Percentiles rank a stretch among this genome's conserved stretches.
phyloP scores from a whole-genome alignment of 129 eudicot species.

The Ambrosia trifida region DNA sequence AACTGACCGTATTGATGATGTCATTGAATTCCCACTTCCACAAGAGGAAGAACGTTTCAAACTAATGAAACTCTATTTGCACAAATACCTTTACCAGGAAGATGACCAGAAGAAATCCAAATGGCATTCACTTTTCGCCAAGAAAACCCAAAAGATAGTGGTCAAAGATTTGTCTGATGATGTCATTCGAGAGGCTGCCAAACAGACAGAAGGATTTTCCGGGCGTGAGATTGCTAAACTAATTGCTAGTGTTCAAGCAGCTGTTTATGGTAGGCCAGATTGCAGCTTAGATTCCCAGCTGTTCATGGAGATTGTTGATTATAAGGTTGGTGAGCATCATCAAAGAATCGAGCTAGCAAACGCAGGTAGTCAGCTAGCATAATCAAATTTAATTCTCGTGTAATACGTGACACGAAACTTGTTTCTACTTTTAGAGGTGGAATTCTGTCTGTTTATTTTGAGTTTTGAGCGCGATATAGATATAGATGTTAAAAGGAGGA shows the following conservation, averaged over 20 bases:
- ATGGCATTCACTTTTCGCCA: constrained; percentile 56
- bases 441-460: not conserved
- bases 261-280: constrained; percentile 93
- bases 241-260: constrained; percentile 94
- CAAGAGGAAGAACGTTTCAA: constrained; percentile 81
- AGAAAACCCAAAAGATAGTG: constrained; percentile 62
- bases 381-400: not conserved
- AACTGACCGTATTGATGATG: constrained; percentile 96
- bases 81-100: constrained; percentile 59
- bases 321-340: constrained; percentile 85
- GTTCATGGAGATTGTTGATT: constrained; percentile 90
- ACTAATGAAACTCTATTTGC: constrained; percentile 74
- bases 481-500: constrained; percentile 2
- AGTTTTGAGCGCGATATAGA: constrained; percentile 11
- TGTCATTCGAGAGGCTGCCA: constrained; percentile 75
- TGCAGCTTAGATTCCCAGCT: constrained; percentile 76
- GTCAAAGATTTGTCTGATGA: constrained; percentile 78
- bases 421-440: constrained; percentile 1
- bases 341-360: constrained; percentile 71
- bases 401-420: not conserved
- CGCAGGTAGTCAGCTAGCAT: constrained; percentile 48
- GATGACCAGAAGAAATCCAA: constrained; percentile 39
- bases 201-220: constrained; percentile 82
- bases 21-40: constrained; percentile 93
- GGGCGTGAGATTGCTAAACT: constrained; percentile 97